Base-by-base conservation (phyloP, 345 rosid genomes). In the Euphorbia lathyris region DNA sequence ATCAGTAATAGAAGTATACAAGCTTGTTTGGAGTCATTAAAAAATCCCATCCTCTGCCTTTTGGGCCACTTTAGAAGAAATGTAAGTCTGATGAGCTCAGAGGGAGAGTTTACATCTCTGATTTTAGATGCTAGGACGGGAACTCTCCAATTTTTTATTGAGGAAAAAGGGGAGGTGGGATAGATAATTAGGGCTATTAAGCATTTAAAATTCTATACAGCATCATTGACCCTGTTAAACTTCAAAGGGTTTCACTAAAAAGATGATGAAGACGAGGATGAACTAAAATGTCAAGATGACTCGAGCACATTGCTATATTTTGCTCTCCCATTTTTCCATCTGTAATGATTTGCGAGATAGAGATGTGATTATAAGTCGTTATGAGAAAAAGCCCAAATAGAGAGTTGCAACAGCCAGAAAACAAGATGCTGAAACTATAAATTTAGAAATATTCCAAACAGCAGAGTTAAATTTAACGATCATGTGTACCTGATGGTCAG, bases 401-500 rank as follows among this genome's bases (percentile, higher is more conserved):
- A 38, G 74, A 47, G 10, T 16, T 68, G 32, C 64, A 58, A 12
- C 5, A 14, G 36, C 25, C 56, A 17, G 32, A 32, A 26, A 4
- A 27, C n/a, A 22, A 64, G 52, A n/a, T 3, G 27, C 19, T 22
- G 45, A 55, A 50, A 53, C 60, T 0, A 66, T 5, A 66, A 27
- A 53, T 63, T 19, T 56, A 63, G 9, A 6, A 2, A 32, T 10
- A 16, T 4, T 26, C 5, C 9, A 50, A 70, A 32, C 7, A 3
- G 50, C 53, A 62, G 36, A 45, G 23, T 9, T 1, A 62, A 67
- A 17, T 29, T 38, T 17, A 34, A 13, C 10, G 30, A 61, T 40
- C 58, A 53, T 20, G 2, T 5, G 38, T 77, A 92, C 99, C 98
- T 92, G 99, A 76, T 90, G 74, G 81, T 95, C 99, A 9, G 86